Conservation (phyloP, 148 eudicot species). For the Camellia japonica region DNA sequence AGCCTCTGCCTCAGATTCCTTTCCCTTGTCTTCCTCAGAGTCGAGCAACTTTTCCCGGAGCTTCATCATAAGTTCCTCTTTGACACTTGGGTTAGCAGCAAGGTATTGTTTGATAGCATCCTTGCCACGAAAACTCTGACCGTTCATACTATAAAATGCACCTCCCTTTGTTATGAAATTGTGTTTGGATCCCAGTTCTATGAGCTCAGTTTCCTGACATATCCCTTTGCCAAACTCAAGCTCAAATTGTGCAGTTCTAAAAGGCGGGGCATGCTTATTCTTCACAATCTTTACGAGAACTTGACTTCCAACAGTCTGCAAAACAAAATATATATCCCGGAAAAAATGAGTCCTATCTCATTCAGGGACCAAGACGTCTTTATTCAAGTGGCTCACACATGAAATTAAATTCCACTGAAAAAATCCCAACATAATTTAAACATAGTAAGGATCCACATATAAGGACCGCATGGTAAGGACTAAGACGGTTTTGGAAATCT, state of each 20-base stretch:
- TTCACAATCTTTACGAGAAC: slow-evolving; percentile 83
- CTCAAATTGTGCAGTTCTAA: slow-evolving; percentile 72
- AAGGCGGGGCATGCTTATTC: slow-evolving; percentile 96
- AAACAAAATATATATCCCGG: slow-evolving; percentile 3
- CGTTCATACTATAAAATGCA: slow-evolving; percentile 35
- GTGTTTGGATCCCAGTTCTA: slow-evolving; percentile 70
- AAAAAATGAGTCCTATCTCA: neutral
- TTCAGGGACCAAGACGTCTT: neutral
- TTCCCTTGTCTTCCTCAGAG: slow-evolving; percentile 21
- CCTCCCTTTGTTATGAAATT: slow-evolving; percentile 63
- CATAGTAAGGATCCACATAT: neutral
- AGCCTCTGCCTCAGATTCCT: slow-evolving; percentile 30
- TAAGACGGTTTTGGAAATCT: neutral
- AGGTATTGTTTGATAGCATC: slow-evolving; percentile 58
- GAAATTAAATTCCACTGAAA: neutral
- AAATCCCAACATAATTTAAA: neutral
- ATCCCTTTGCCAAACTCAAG: slow-evolving; percentile 94
- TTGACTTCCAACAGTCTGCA: slow-evolving; percentile 79
- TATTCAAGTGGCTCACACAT: neutral
- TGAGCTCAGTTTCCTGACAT: slow-evolving; percentile 61
- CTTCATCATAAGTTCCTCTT: slow-evolving; percentile 52
- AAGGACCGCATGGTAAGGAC: neutral
- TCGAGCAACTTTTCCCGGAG: slow-evolving; percentile 60
- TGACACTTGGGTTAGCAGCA: slow-evolving; percentile 36
- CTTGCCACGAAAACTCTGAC: slow-evolving; percentile 49